phyloP scores from a whole-genome alignment of 306 rosid species.

The Albizia julibrissin region DNA sequence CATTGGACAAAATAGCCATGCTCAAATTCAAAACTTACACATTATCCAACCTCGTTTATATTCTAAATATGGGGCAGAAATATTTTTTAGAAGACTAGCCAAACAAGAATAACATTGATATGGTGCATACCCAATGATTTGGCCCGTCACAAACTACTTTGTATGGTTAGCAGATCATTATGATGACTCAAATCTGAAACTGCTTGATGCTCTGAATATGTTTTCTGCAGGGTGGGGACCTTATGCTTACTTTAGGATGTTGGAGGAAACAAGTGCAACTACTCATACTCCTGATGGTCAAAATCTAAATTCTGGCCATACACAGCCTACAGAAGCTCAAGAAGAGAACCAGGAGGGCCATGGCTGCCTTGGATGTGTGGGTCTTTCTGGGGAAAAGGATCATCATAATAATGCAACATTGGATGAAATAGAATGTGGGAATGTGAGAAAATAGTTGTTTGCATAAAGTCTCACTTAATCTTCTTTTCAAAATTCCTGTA shows the following conservation, averaged over 20 bases:
- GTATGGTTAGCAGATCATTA: neutral
- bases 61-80: neutral
- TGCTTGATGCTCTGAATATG: constrained; percentile 18
- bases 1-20: neutral
- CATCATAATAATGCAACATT: constrained; percentile 38
- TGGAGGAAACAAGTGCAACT: constrained; percentile 49
- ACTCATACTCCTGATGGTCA: constrained; percentile 36
- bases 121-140: neutral
- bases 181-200: constrained; percentile 5
- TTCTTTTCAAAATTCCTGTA: neutral
- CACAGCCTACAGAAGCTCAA: constrained; percentile 34
- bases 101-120: neutral
- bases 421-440: constrained; percentile 68
- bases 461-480: neutral
- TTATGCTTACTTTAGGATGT: constrained; percentile 67
- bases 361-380: constrained; percentile 50
- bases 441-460: constrained; percentile 44
- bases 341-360: constrained; percentile 43
- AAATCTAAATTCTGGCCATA: constrained; percentile 30
- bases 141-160: neutral
- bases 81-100: neutral
- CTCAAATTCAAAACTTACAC: neutral
- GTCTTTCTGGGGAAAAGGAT: constrained; percentile 43
- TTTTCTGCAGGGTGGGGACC: constrained; percentile 85
- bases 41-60: neutral